phyloP scores from a whole-genome alignment of 2,329 filamentous ascomycete species.

The Didymella pomorum region DNA sequence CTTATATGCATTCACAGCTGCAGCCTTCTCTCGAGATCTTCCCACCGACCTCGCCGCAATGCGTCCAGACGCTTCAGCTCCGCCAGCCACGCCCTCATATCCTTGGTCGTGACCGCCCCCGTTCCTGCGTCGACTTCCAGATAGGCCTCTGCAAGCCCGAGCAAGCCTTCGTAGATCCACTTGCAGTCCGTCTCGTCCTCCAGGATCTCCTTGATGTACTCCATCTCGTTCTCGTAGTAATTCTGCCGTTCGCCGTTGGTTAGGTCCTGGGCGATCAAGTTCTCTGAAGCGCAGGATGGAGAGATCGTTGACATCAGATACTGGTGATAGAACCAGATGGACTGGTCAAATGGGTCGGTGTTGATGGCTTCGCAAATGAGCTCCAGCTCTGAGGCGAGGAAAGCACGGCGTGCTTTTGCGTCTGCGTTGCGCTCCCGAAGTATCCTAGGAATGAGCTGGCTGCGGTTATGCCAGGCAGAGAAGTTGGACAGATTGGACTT shows the following conservation, averaged over 20 bases:
- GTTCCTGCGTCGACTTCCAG: constrained; percentile 58
- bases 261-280: constrained; percentile 71
- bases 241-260: constrained; percentile 66
- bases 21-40: constrained; percentile 67
- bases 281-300: constrained; percentile 60
- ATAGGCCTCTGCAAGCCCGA: constrained; percentile 75
- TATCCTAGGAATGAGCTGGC: constrained; percentile 79
- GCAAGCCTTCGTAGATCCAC: constrained; percentile 87
- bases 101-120: constrained; percentile 52
- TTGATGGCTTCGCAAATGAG: constrained; percentile 81
- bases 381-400: constrained; percentile 80
- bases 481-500: constrained; percentile 88
- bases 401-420: constrained; percentile 67
- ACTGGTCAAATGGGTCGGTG: constrained; percentile 92
- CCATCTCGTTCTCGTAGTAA: constrained; percentile 75
- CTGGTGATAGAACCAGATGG: constrained; percentile 96
- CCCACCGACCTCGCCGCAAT: constrained; percentile 77
- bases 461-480: constrained; percentile 93
- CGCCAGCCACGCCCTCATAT: constrained; percentile 64
- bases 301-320: constrained; percentile 74
- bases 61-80: constrained; percentile 76
- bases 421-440: constrained; percentile 74
- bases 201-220: constrained; percentile 74
- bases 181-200: constrained; percentile 76
- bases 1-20: constrained; percentile 42